phyloP scores from a whole-genome alignment of 2,329 filamentous ascomycete species.

The Monosporascus sp. region DNA sequence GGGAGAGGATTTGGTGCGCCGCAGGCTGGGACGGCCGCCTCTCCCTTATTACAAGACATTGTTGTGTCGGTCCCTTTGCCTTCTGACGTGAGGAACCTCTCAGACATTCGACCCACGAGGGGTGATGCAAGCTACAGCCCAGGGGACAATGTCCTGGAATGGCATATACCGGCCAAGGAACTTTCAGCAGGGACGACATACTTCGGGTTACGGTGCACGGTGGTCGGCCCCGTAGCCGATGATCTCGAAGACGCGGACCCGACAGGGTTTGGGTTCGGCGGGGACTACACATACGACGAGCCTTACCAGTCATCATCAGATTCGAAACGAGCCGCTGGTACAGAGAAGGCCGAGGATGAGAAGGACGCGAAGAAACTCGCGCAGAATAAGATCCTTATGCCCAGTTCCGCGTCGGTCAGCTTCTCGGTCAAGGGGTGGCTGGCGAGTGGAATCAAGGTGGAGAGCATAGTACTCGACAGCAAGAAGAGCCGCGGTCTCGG shows the following conservation, averaged over 20 bases:
- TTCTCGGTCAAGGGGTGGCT: constrained; percentile 66
- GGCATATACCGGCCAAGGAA: constrained; percentile 77
- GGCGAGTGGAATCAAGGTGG: constrained; percentile 61
- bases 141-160: constrained; percentile 68
- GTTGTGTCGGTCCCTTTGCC: constrained; percentile 75
- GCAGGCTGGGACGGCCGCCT: constrained; percentile 48
- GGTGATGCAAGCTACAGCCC: constrained; percentile 81
- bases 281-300: constrained; percentile 49
- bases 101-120: constrained; percentile 71
- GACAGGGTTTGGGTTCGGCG: constrained; percentile 46
- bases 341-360: constrained; percentile 31
- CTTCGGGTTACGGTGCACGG: constrained; percentile 73
- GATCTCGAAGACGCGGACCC: constrained; percentile 40
- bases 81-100: constrained; percentile 71
- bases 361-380: constrained; percentile 53
- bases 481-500: constrained; percentile 80
- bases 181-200: constrained; percentile 59
- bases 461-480: constrained; percentile 63
- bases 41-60: constrained; percentile 68
- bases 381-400: constrained; percentile 73
- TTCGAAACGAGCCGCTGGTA: constrained; percentile 27
- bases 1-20: constrained; percentile 38
- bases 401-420: constrained; percentile 68
- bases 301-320: constrained; percentile 46
- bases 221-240: constrained; percentile 59